These are phyloP conservation scores for Daphne laureola DNA, from an alignment of 441 rosid genomes.

Conservation along the genomic window DNA sequence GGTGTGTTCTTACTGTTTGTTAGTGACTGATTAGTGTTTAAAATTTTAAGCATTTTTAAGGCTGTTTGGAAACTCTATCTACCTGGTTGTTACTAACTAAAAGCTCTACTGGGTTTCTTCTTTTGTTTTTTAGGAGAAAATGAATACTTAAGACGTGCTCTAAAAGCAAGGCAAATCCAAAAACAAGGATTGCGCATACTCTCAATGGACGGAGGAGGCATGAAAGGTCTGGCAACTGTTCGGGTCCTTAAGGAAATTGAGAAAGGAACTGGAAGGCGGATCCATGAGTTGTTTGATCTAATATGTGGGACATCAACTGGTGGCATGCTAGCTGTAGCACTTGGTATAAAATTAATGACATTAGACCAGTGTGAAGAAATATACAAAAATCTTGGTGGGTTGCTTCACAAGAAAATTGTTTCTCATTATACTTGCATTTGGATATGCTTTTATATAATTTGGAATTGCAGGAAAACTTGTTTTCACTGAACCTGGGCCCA, in stretches of 20 bases:
- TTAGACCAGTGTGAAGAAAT: conserved; percentile 88
- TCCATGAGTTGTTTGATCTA: conserved; percentile 96
- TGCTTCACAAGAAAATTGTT: conserved; percentile 3
- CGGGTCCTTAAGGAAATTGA: conserved; percentile 96
- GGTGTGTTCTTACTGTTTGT: conserved; percentile 42
- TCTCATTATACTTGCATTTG: conserved; percentile 11
- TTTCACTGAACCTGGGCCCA: conserved; percentile 89
- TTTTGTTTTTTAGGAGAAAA: conserved; percentile 71
- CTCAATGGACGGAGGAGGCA: conserved; percentile 99
- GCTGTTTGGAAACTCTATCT: no score
- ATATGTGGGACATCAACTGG: conserved; percentile 99
- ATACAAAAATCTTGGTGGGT: conserved; percentile 90
- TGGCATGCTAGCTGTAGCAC: conserved; percentile 98
- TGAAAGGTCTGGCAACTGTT: conserved; percentile 98
- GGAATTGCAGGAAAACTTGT: conserved; percentile 84
- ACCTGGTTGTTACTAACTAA: no score
- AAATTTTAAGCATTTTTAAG: no score
- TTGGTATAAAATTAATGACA: conserved; percentile 87
- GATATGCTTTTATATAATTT: conserved; percentile 13
- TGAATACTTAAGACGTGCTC: conserved; percentile 83
- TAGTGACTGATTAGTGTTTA: conserved; percentile 11
- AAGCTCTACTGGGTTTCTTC: conserved; percentile 10
- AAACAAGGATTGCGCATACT: conserved; percentile 93
- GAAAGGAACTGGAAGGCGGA: conserved; percentile 86
- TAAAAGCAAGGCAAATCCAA: conserved; percentile 81